Evolutionary conservation across 192 early-diverging fungal genomes (phyloP).

Genomic region (Bifiguratus adelaidae): DNA sequence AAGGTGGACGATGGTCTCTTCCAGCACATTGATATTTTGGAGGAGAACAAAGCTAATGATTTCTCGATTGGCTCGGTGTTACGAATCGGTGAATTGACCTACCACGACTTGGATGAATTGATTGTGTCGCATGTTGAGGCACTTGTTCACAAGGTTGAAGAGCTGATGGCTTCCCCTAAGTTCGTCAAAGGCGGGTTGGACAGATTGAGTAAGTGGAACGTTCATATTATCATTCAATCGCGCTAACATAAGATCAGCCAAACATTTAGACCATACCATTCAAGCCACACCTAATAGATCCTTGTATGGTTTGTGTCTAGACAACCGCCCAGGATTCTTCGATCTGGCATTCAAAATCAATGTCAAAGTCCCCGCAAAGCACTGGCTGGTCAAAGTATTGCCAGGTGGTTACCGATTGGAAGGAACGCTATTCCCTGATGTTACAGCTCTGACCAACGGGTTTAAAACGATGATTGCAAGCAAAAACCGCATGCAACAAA

Average conservation of each 20-base stretch:
- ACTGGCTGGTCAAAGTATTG: slow-evolving; percentile 64
- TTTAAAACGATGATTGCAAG: slow-evolving; percentile 63
- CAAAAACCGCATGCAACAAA: slow-evolving; percentile 11
- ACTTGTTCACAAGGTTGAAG: slow-evolving; percentile 58
- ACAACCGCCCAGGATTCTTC: slow-evolving; percentile 61
- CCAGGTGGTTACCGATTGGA: slow-evolving; percentile 70
- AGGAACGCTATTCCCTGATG: slow-evolving; percentile 50
- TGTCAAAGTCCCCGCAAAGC: slow-evolving; percentile 42
- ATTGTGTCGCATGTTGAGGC: slow-evolving; percentile 84
- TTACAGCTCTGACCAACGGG: slow-evolving; percentile 60
- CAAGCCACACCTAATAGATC: slow-evolving; percentile 53
- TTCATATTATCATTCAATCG: slow-evolving; percentile 7
- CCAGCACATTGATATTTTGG: slow-evolving; percentile 79
- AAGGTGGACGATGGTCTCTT: slow-evolving; percentile 79
- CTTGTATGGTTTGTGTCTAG: slow-evolving; percentile 73
- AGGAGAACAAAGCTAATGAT: slow-evolving; percentile 60
- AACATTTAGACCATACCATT: slow-evolving; percentile 31
- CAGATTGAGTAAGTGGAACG: slow-evolving; percentile 46
- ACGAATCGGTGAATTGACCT: slow-evolving; percentile 55
- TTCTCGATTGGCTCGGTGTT: slow-evolving; percentile 58
- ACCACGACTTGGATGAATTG: slow-evolving; percentile 87
- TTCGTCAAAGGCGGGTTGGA: slow-evolving; percentile 51
- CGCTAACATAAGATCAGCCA: slow-evolving; percentile 24
- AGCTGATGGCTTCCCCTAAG: slow-evolving; percentile 63
- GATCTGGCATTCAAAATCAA: slow-evolving; percentile 69